Conservation (phyloP, 2,329 filamentous ascomycete genomes). For the Dissoconium aciculare region DNA sequence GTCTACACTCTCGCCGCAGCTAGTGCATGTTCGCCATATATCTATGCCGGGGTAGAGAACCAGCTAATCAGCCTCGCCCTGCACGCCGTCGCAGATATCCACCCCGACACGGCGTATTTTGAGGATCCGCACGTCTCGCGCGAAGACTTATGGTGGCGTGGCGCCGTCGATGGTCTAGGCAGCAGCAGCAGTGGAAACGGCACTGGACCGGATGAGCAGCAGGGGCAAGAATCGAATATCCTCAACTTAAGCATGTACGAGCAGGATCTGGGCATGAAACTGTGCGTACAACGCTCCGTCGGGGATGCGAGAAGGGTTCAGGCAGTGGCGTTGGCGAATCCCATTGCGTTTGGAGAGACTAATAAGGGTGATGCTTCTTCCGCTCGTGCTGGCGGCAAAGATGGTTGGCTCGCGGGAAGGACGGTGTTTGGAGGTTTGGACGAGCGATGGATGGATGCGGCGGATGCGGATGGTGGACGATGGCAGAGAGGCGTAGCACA, state of each 20-base stretch:
- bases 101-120: conserved; percentile 30
- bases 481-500: neutral
- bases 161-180: no score
- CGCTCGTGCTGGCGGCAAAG: no score
- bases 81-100: conserved; percentile 27
- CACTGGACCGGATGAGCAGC: conserved; percentile 1
- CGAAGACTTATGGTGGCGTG: neutral
- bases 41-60: conserved; percentile 37
- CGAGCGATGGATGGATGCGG: conserved; percentile 25
- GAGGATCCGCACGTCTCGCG: neutral
- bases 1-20: conserved; percentile 36
- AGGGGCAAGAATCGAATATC: conserved; percentile 19
- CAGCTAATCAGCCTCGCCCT: conserved; percentile 31
- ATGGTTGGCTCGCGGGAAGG: no score
- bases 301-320: conserved; percentile 12
- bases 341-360: no score
- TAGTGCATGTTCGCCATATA: conserved; percentile 28
- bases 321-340: conserved; percentile 8
- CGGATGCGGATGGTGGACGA: conserved; percentile 3
- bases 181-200: no score
- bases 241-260: conserved; percentile 34
- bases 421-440: conserved; percentile 18
- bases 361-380: no score
- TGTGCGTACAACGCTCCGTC: conserved; percentile 27
- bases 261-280: conserved; percentile 27